Evolutionary conservation across 495 filamentous ascomycete genomes (phyloP).

Genomic region (Oleoguttula mirabilis): DNA sequence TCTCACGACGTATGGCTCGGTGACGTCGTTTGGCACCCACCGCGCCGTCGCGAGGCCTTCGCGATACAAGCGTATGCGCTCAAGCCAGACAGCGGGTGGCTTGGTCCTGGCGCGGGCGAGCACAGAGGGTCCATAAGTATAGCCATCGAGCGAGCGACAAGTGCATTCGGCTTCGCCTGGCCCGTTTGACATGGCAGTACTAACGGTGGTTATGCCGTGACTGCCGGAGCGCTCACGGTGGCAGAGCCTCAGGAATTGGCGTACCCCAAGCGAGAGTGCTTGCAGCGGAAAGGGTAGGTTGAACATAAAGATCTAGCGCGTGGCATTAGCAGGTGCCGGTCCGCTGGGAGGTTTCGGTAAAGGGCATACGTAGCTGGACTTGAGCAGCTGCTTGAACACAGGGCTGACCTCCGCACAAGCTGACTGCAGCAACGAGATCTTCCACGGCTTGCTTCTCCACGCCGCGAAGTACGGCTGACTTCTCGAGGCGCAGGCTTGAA

Average conservation of each 20-base stretch:
- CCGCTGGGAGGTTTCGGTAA: too few species aligned
- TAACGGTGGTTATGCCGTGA: too few species aligned
- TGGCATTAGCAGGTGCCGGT: too few species aligned
- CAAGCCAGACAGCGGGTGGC: constrained; percentile 19
- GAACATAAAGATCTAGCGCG: constrained; percentile 12
- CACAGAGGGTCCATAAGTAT: constrained; percentile 11
- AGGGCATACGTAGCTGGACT: constrained; percentile 26
- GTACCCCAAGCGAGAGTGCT: not conserved
- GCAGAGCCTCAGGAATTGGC: not conserved
- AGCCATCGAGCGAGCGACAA: not conserved
- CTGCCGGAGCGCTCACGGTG: too few species aligned
- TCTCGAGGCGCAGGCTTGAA: too few species aligned
- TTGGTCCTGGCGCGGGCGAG: not conserved
- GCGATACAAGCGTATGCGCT: constrained; percentile 42
- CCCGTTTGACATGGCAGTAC: constrained; percentile 6
- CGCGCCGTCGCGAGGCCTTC: constrained; percentile 29
- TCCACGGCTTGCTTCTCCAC: not conserved
- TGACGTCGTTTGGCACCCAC: constrained; percentile 40
- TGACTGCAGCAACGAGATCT: constrained; percentile 24
- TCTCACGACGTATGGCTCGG: constrained; percentile 5
- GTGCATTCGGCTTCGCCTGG: constrained; percentile 8
- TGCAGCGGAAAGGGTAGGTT: constrained; percentile 8
- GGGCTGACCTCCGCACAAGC: constrained; percentile 16
- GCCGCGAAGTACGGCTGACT: not conserved
- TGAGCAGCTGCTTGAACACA: constrained; percentile 6